Evolutionary conservation across 768 basidiomycete species (phyloP), one percentile per base, ranked within the genome.

Genomic region (Termitomyces bulborhizus): DNA sequence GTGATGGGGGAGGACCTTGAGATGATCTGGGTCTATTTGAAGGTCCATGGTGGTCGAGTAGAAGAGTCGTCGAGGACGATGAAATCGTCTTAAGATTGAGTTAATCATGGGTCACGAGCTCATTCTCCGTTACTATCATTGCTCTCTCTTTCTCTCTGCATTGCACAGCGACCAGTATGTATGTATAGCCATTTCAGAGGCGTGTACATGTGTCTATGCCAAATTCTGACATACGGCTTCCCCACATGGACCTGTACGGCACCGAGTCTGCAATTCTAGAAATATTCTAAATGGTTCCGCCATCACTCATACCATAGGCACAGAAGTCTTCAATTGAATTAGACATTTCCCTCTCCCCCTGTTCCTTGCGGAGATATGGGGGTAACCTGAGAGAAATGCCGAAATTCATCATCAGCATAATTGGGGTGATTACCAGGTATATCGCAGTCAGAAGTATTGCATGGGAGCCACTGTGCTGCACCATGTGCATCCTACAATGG

Each of bases 1-100:
- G 53, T 74, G 71, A 65, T 92, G 93, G 0, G 82, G 80, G 47
- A 84, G 80, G 51, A 97, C 82, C 57, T 81, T 74, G 63, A 90
- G 71, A 55, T 80, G 83, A 65, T 81, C 76, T 7, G 77, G 71
- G 15, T 75, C 69, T 55, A 84, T 69, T 55, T 79, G 66, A 31
- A 71, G 65, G 63, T 77, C 73, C 76, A 77, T 74, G 29, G 47
- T 45, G 49, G 39, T 45, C 27, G 55, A 39, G 26, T 18, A 45
- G 53, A n/a, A 41, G 44, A 36, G 34, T 34, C 32, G 55, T 36
- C 13, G 34, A 4, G 26, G 24, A 3, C 42, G 48, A 53, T 16
- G 31, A 29, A 32, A 9, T 45, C 53, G 49, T 39, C 24, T 27
- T 7, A 44, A 40, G 51, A 44, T 49, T 36, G 55, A 46, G 18